These are phyloP conservation scores for Orbilia javanica DNA, from an alignment of 2,329 filamentous ascomycete species.

Conservation along the genomic window DNA sequence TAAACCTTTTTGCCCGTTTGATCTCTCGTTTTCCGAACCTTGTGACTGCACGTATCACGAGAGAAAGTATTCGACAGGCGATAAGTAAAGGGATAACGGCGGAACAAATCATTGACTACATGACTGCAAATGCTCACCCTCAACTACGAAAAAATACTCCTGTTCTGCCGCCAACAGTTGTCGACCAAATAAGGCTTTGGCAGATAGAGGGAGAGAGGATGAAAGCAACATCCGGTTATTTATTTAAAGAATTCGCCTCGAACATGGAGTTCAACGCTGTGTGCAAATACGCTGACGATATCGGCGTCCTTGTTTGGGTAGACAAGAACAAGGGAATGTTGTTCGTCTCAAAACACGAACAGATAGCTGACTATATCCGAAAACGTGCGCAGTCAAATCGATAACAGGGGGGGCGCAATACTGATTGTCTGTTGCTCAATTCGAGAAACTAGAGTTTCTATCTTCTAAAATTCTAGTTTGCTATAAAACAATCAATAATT, in stretches of 20 bases:
- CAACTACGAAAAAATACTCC: constrained; percentile 80
- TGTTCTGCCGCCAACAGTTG: constrained; percentile 91
- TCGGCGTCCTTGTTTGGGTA: constrained; percentile 90
- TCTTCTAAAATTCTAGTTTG: neutral
- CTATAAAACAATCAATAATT: neutral
- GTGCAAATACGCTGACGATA: constrained; percentile 83
- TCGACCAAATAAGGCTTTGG: constrained; percentile 97
- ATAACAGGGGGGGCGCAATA: neutral
- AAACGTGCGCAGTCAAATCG: constrained; percentile 44
- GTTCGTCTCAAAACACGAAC: constrained; percentile 91
- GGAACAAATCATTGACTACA: constrained; percentile 93
- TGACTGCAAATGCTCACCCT: constrained; percentile 91
- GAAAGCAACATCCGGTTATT: constrained; percentile 82
- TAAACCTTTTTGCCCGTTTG: constrained; percentile 88
- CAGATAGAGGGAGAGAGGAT: constrained; percentile 97
- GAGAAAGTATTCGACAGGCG: constrained; percentile 86
- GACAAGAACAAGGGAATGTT: constrained; percentile 84
- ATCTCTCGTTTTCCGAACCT: constrained; percentile 94
- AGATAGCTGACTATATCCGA: constrained; percentile 76
- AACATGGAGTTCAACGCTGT: constrained; percentile 78
- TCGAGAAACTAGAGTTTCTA: neutral
- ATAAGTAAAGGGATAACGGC: constrained; percentile 92
- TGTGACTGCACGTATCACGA: constrained; percentile 89
- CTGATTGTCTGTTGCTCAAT: neutral
- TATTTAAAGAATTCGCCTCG: constrained; percentile 88